These are phyloP conservation scores for Talaromyces funiculosus DNA, from an alignment of 2,329 filamentous ascomycete genomes.

Conservation along the genomic window DNA sequence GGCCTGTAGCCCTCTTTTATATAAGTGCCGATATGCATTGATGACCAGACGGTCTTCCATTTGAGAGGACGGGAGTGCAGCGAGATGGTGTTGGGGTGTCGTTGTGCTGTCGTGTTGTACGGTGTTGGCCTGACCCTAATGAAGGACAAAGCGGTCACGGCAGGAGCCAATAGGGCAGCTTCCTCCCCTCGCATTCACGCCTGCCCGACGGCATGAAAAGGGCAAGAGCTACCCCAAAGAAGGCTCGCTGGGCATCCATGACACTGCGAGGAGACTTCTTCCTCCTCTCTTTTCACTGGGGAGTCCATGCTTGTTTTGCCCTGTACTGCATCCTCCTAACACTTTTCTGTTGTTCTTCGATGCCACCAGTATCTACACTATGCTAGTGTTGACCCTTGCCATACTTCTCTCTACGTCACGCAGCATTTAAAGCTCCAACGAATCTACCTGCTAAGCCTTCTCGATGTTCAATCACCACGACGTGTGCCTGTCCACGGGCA, in stretches of 20 bases:
- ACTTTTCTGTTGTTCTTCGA: neutral
- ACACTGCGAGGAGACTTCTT: slow-evolving; percentile 9
- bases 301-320: neutral
- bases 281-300: neutral
- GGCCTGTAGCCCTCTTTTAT: slow-evolving; percentile 49
- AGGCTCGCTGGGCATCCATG: slow-evolving; percentile 12
- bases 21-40: slow-evolving; percentile 54
- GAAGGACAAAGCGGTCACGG: slow-evolving; percentile 6
- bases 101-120: neutral
- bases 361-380: neutral
- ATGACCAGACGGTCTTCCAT: slow-evolving; percentile 32
- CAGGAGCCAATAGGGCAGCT: slow-evolving; percentile 1
- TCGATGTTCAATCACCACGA: neutral
- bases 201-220: slow-evolving; percentile 19
- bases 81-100: neutral
- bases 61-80: neutral
- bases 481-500: neutral
- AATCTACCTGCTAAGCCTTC: neutral
- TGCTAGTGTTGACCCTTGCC: neutral
- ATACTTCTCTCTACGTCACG: neutral
- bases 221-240: neutral
- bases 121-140: neutral
- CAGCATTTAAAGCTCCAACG: neutral
- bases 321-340: neutral
- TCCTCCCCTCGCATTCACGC: slow-evolving; percentile 18